Conservation (phyloP, 805 yeast species). For the Saccharomycopsis synnaedendra region DNA sequence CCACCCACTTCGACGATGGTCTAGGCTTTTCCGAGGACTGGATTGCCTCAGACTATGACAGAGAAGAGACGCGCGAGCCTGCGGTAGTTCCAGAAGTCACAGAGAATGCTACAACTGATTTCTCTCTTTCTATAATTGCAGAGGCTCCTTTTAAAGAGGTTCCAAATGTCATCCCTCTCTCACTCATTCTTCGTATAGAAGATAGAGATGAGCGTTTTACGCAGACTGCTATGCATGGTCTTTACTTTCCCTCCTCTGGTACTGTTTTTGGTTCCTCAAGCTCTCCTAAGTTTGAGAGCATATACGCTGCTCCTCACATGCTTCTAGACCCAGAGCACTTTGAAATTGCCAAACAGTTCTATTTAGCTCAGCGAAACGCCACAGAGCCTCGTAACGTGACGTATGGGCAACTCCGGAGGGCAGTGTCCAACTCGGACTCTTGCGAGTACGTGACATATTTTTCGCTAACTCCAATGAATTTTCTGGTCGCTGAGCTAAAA, state of each 20-base stretch:
- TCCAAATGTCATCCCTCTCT: too few species aligned
- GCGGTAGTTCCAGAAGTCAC: too few species aligned
- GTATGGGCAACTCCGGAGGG: neutral
- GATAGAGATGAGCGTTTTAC: too few species aligned
- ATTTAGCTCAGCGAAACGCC: conserved; percentile 19
- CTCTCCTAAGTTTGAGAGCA: conserved; percentile 54
- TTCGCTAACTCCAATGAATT: conserved; percentile 54
- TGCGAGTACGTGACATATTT: conserved; percentile 69
- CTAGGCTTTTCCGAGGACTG: conserved; percentile 15
- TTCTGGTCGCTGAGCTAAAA: conserved; percentile 39
- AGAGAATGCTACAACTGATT: neutral
- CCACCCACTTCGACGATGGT: conserved; percentile 20
- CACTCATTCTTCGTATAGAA: too few species aligned
- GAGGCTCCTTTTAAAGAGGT: too few species aligned
- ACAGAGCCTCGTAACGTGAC: neutral
- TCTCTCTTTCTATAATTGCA: too few species aligned
- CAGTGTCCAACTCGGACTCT: conserved; percentile 21
- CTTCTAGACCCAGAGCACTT: neutral
- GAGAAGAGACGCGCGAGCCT: too few species aligned
- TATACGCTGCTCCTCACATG: conserved; percentile 47
- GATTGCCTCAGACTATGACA: too few species aligned
- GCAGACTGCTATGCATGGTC: conserved; percentile 39
- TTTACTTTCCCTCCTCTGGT: conserved; percentile 59
- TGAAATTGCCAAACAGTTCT: conserved; percentile 20
- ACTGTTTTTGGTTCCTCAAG: conserved; percentile 44